Evolutionary conservation across 768 basidiomycete genomes (phyloP), one percentile per base, ranked within the genome.

Genomic region (Lactifluus piperatus): DNA sequence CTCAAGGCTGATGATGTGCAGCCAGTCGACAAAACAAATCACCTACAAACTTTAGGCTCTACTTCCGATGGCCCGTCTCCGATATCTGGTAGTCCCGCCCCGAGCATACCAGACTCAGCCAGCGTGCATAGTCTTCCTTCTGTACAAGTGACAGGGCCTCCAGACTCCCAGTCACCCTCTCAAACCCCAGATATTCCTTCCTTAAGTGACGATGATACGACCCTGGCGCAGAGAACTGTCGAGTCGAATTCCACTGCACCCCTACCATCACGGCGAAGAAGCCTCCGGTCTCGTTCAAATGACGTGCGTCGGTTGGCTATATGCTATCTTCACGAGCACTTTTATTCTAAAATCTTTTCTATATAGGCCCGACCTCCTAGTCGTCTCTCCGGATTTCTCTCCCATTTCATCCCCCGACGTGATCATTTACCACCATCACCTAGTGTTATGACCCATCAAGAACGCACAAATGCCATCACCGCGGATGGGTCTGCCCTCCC

Each of bases 381-480:
- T 68, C 79, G 90, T 29, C 76, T 92, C 30, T 92, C 91, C 26
- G 90, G 90, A n/a, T 92, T 92, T 72, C 84, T 91, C 69, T 85
- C 81, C 16, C 82, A 81, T 65, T 77, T 92, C 58, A 87, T 92
- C 6, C 83, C 86, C 67, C 81, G 89, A 56, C 79, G 86, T 50
- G 86, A 90, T 54, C 72, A 71, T 41, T 64, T 71, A 14, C 67
- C 74, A 3, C 62, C 70, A 4, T 44, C 70, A 14, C 56, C 65
- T 18, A 34, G 49, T 52, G 37, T 56, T 16, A 18, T 47, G 41
- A 46, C 63, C 13, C 51, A 65, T 1, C 56, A 64, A 16, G 68
- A 69, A 37, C 63, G 64, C 2, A 57, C 62, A 20, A 51, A 32
- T 13, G 4, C 68, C 1, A 56, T 65, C 11, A 56, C 67, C 4